Conservation (phyloP, 164 flowering plant species). For the Tetrastigma voinierianum region DNA sequence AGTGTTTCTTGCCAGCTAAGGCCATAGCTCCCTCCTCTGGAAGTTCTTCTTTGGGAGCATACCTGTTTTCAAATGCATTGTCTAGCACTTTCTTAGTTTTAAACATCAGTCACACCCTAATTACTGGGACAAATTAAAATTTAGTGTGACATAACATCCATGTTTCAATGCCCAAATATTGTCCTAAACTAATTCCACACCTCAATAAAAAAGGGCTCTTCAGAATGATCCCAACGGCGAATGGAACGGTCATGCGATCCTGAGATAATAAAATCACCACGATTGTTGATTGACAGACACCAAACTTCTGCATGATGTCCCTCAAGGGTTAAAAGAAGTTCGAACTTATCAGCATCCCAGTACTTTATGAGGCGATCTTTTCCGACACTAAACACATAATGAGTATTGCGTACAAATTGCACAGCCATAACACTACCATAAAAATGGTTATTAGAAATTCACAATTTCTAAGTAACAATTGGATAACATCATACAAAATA, state of each 20-base stretch:
- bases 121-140: background rate
- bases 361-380: slow-evolving; percentile 90
- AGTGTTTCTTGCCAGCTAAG: slow-evolving; percentile 88
- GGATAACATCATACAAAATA: background rate
- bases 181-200: slow-evolving; percentile 33
- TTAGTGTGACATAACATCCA: background rate
- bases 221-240: slow-evolving; percentile 98
- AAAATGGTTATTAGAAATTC: slow-evolving; percentile 18
- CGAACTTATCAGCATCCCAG: slow-evolving; percentile 99
- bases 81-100: slow-evolving; percentile 20
- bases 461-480: background rate
- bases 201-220: slow-evolving; percentile 95
- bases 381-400: slow-evolving; percentile 92
- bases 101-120: background rate
- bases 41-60: slow-evolving; percentile 67
- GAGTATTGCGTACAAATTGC: slow-evolving; percentile 85
- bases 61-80: slow-evolving; percentile 60
- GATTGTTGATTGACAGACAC: slow-evolving; percentile 84
- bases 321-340: slow-evolving; percentile 89
- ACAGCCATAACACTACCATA: slow-evolving; percentile 83
- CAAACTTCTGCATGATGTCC: slow-evolving; percentile 92
- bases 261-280: slow-evolving; percentile 89
- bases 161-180: background rate
- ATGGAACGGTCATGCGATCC: slow-evolving; percentile 96
- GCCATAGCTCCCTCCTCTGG: slow-evolving; percentile 95